Evolutionary conservation across 1,284 basidiomycete species (phyloP).

Genomic region (Cryptococcus jaspeensis): DNA sequence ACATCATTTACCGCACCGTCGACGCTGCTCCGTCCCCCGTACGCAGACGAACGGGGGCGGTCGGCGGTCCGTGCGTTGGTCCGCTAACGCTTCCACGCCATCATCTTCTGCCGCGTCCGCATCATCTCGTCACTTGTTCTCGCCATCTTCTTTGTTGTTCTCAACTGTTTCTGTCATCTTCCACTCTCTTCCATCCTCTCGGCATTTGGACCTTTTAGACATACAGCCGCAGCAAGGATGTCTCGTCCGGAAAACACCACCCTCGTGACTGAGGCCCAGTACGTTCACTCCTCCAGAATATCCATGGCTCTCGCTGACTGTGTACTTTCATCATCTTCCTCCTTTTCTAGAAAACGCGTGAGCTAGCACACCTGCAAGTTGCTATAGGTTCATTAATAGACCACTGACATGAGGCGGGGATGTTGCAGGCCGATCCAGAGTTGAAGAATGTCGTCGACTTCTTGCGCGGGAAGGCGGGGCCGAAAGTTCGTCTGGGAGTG

Average conservation of each 20-base stretch:
- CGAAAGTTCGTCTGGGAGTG: conserved; percentile 86
- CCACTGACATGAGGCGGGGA: neutral
- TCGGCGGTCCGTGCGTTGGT: too few species aligned
- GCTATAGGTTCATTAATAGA: neutral
- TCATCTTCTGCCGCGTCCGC: too few species aligned
- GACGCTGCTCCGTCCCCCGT: too few species aligned
- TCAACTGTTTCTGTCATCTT: too few species aligned
- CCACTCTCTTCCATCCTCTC: too few species aligned
- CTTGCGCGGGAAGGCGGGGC: conserved; percentile 77
- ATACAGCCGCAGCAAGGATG: neutral
- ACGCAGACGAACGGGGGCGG: too few species aligned
- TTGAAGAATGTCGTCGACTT: conserved; percentile 78
- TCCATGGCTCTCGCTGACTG: too few species aligned
- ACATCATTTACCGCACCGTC: too few species aligned
- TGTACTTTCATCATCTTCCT: neutral
- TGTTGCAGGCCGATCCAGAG: conserved; percentile 63
- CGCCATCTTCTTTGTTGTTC: too few species aligned
- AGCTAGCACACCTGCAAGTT: neutral
- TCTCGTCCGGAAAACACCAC: neutral
- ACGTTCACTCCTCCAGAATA: neutral
- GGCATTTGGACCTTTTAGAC: neutral
- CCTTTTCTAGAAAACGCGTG: conserved; percentile 34
- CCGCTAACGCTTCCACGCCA: too few species aligned
- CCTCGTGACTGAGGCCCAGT: neutral
- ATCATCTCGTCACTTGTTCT: too few species aligned